These are phyloP conservation scores for Castanea crenata DNA, from an alignment of 306 rosid species.

Conservation along the genomic window DNA sequence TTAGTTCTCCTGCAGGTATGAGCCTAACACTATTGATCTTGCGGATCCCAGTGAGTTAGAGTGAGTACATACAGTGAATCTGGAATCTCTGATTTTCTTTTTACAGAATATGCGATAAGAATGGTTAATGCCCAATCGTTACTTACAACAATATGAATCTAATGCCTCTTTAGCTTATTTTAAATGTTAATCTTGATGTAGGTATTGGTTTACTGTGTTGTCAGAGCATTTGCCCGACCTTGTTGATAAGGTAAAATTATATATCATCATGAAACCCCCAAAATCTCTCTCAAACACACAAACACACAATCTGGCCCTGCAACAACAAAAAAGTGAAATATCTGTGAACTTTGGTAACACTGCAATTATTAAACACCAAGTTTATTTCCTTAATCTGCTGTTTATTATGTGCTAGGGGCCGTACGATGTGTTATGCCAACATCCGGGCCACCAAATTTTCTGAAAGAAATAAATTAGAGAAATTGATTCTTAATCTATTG, in stretches of 20 bases:
- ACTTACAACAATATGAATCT: constrained; percentile 3
- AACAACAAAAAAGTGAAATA: neutral
- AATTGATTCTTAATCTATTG: neutral
- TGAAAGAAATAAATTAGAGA: neutral
- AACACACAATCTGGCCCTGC: neutral
- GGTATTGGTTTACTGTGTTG: constrained; percentile 89
- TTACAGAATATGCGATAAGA: neutral
- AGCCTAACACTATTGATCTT: constrained; percentile 96
- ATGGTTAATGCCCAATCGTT: constrained; percentile 1
- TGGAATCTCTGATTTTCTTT: neutral
- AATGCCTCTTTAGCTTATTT: constrained; percentile 26
- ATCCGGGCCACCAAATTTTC: neutral
- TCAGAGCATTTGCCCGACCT: constrained; percentile 87
- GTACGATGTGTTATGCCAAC: no score
- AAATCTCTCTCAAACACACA: neutral
- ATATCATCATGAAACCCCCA: constrained; percentile 10
- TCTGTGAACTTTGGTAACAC: neutral
- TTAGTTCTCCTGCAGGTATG: constrained; percentile 58
- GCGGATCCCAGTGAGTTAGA: constrained; percentile 79
- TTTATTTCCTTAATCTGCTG: neutral
- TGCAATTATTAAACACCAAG: neutral
- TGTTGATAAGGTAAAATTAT: constrained; percentile 74
- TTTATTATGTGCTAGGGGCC: no score
- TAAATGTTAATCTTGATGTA: constrained; percentile 32
- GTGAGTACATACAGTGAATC: constrained; percentile 45